Conservation (phyloP, 176 grass and related monocot species). For the Cenchrus americanus region DNA sequence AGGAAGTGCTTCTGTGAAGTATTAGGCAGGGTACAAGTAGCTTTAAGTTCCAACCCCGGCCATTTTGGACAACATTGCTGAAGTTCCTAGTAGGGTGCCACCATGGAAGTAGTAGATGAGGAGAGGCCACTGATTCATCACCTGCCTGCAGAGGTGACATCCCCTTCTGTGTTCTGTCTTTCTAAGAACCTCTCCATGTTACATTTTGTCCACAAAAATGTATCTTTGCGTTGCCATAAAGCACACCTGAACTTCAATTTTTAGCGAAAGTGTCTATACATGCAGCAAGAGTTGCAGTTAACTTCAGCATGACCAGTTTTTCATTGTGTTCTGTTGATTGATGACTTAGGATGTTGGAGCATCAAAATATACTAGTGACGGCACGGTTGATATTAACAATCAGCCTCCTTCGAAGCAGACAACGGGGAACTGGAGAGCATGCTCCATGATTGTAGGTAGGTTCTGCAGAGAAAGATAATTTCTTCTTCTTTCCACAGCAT, state of each 20-base stretch:
- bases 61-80: background rate
- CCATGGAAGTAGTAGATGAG: constrained; percentile 1
- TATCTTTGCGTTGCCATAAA: background rate
- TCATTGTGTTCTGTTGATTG: background rate
- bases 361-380: constrained; percentile 19
- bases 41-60: background rate
- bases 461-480: background rate
- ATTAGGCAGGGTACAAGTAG: background rate
- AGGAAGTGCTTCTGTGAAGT: background rate
- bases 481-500: background rate
- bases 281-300: background rate
- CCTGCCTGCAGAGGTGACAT: background rate
- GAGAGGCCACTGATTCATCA: background rate
- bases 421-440: constrained; percentile 47
- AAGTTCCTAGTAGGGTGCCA: background rate
- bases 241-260: too few species aligned
- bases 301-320: background rate
- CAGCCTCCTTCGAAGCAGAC: constrained; percentile 25
- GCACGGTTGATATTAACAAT: constrained; percentile 32
- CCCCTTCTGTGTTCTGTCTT: background rate
- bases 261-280: background rate
- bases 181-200: background rate
- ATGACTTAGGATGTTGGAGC: background rate
- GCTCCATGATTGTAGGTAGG: constrained; percentile 47
- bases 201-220: background rate